Percentiles rank a stretch among this genome's conserved stretches.
Conservation (phyloP, 1,284 basidiomycete species). For the Cutaneotrichosporon mucoides region DNA sequence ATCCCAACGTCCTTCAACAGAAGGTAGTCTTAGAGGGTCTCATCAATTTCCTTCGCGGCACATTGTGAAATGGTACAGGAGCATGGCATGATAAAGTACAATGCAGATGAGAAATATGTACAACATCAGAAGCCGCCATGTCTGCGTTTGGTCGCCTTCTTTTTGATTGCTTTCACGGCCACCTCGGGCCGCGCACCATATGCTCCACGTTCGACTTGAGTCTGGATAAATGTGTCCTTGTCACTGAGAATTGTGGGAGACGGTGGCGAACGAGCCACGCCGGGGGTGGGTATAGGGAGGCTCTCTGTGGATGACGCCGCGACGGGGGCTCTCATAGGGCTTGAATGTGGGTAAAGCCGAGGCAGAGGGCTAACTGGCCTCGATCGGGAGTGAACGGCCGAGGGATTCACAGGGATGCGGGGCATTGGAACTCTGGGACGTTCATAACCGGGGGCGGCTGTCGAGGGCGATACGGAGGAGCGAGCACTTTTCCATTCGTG, state of each 20-base stretch:
- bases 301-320: not conserved
- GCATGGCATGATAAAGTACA: not conserved
- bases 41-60: slow-evolving; percentile 23
- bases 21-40: slow-evolving; percentile 31
- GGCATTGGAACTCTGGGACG: not conserved
- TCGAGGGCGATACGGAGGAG: not conserved
- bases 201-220: slow-evolving; percentile 33
- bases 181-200: slow-evolving; percentile 27
- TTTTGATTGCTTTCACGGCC: slow-evolving; percentile 11
- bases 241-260: not conserved
- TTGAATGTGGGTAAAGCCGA: not conserved
- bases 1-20: slow-evolving; percentile 21
- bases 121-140: slow-evolving; percentile 35
- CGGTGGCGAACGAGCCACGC: not conserved
- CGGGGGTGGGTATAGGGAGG: not conserved
- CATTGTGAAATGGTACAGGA: too few relatives aligned
- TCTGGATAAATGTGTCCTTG: not conserved
- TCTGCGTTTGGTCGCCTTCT: slow-evolving; percentile 34
- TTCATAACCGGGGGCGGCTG: not conserved
- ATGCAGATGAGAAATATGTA: not conserved
- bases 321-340: not conserved
- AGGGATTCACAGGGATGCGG: not conserved
- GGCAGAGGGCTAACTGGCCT: not conserved
- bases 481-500: slow-evolving; percentile 22
- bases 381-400: not conserved